A percentile compares a stretch with the other conserved stretches of the same genome.
These are phyloP conservation scores for Coemansia sp. DNA, from an alignment of 192 early-diverging fungal genomes.

Conservation along the genomic window DNA sequence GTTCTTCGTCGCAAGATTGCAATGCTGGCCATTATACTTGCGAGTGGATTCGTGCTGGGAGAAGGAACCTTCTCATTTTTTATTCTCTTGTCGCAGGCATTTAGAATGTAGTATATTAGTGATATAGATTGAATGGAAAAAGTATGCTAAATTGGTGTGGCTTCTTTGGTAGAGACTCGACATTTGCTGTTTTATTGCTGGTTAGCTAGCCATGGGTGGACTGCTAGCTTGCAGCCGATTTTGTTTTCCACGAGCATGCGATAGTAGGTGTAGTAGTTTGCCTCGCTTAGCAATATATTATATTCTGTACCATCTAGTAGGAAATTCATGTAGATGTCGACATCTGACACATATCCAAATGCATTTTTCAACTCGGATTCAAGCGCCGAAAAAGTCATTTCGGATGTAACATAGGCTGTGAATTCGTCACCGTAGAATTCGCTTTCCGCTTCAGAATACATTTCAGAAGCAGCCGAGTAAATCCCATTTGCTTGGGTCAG, in stretches of 20 bases:
- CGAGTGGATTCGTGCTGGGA: slow-evolving; percentile 73
- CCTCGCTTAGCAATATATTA: background rate
- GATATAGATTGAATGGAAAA: background rate
- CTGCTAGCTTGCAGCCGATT: background rate
- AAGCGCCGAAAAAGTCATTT: background rate
- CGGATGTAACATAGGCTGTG: background rate
- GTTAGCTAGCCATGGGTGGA: background rate
- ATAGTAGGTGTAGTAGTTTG: background rate
- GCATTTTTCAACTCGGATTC: background rate
- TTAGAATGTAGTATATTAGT: slow-evolving; percentile 12
- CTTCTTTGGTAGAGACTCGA: background rate
- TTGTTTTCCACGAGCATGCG: background rate
- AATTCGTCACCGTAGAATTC: background rate
- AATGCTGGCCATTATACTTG: slow-evolving; percentile 70
- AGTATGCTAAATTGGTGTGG: background rate
- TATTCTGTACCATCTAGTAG: background rate
- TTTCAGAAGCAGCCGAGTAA: background rate
- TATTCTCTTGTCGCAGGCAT: slow-evolving; percentile 47
- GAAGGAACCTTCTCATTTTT: slow-evolving; percentile 74
- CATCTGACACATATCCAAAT: background rate
- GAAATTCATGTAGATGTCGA: background rate
- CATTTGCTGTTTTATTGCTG: background rate
- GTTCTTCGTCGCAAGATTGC: slow-evolving; percentile 34
- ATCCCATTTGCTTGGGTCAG: background rate
- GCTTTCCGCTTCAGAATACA: background rate